These are phyloP conservation scores for Lactarius vividus DNA, from an alignment of 768 basidiomycete species.

Conservation along the genomic window DNA sequence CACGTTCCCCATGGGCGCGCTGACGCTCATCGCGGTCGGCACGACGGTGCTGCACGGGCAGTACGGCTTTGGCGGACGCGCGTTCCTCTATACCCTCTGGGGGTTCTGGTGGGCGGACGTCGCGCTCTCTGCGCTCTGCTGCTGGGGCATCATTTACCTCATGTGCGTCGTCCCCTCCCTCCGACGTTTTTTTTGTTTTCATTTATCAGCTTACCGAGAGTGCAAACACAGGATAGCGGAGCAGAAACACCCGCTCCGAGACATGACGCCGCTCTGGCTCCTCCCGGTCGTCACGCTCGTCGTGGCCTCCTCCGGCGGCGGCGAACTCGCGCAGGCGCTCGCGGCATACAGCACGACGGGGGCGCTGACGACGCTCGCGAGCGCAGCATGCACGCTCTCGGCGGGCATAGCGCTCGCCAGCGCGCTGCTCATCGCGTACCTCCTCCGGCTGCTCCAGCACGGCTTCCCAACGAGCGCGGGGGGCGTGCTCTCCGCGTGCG, in stretches of 20 bases:
- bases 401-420: slow-evolving; percentile 58
- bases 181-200: no score
- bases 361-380: slow-evolving; percentile 54
- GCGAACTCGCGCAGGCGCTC: slow-evolving; percentile 52
- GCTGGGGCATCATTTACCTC: slow-evolving; percentile 58
- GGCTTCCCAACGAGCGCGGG: slow-evolving; percentile 45
- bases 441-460: slow-evolving; percentile 55
- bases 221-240: not conserved
- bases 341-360: slow-evolving; percentile 35
- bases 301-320: slow-evolving; percentile 68
- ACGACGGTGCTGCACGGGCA: slow-evolving; percentile 44
- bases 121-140: slow-evolving; percentile 52
- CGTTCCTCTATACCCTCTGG: slow-evolving; percentile 57
- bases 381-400: slow-evolving; percentile 54
- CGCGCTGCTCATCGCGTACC: slow-evolving; percentile 65
- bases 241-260: slow-evolving; percentile 54
- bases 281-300: slow-evolving; percentile 74
- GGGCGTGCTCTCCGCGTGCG: slow-evolving; percentile 56
- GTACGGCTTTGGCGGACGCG: slow-evolving; percentile 48
- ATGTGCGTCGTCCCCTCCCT: slow-evolving; percentile 47
- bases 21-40: slow-evolving; percentile 55
- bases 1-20: slow-evolving; percentile 55
- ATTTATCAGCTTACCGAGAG: no score
- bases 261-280: slow-evolving; percentile 65
- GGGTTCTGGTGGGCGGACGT: slow-evolving; percentile 69